Base-by-base conservation (phyloP, 148 eudicot species). In the Oxyria digyna region DNA sequence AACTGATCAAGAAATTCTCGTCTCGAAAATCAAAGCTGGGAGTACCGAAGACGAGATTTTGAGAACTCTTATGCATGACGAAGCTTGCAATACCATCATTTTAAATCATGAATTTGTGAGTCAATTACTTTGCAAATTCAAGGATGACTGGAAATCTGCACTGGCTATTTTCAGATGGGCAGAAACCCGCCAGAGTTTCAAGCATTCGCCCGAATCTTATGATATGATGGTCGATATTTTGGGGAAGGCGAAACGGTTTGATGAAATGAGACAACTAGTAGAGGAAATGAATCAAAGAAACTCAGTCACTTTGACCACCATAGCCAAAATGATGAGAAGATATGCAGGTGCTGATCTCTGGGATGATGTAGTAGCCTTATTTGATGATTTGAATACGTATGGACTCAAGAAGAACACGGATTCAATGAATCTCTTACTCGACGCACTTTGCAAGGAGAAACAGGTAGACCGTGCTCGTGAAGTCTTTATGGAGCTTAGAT, bases 121-220 rank as follows among this genome's bases (percentile, higher is more conserved):
- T 62, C 32, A 42, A 69, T 78, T 89, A 69, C 85, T 89, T 13
- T 66, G 65, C 68, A 81, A 82, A 17, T 92, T 82, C 74, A 84
- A 73, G 69, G 88, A 89, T 75, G 98, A 93, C 67, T 93, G 98
- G 96, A 89, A 86, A 69, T 78, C 91, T 67, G 95, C 92, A 37
- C 69, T 87, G 43, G 89, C 80, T 9, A 68, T 80, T 57, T 94
- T 86, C 57, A 85, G 82, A 74, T 94, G 96, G 97, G 97, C 79
- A 4, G 80, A 79, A 67, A 74, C 81, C 49, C 77, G 62, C 18
- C 74, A 81, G 12, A 63, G 64, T 50, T 86, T 82, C 54, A 82
- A 74, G 68, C 92, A 86, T 37, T 72, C 67, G 46, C 71, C 84
- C 18, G 84, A 81, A 71, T 62, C 78, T 1, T 90, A 79, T 67